These are phyloP conservation scores for Mycena rebaudengoi DNA, from an alignment of 768 basidiomycete species.

Conservation along the genomic window DNA sequence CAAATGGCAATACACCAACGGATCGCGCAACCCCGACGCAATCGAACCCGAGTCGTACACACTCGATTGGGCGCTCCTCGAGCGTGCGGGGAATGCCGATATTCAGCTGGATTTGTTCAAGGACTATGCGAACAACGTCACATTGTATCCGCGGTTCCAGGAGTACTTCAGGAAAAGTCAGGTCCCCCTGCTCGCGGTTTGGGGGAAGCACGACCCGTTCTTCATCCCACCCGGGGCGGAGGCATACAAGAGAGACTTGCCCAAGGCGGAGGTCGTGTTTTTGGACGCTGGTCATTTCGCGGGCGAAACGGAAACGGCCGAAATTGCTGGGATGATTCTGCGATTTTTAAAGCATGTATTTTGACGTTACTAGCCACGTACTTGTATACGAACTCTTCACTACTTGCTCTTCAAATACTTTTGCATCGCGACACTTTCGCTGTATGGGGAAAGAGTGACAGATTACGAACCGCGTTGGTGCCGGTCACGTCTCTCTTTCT, in stretches of 20 bases:
- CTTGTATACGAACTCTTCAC: too few relatives aligned
- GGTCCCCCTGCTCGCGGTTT: slow-evolving; percentile 53
- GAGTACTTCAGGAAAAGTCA: slow-evolving; percentile 48
- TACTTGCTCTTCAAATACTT: too few relatives aligned
- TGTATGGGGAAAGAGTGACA: too few relatives aligned
- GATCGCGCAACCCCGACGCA: slow-evolving; percentile 43
- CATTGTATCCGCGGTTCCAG: slow-evolving; percentile 54
- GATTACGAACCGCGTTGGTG: not conserved
- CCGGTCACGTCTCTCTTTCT: not conserved
- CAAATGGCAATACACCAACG: slow-evolving; percentile 49
- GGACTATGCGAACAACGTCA: slow-evolving; percentile 50
- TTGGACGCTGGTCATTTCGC: slow-evolving; percentile 58
- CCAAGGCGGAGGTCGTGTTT: slow-evolving; percentile 46
- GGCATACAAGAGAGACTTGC: slow-evolving; percentile 49
- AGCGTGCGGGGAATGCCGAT: slow-evolving; percentile 48
- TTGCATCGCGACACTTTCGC: too few relatives aligned
- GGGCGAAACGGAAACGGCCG: slow-evolving; percentile 49
- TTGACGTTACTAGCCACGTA: too few relatives aligned
- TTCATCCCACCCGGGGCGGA: slow-evolving; percentile 55
- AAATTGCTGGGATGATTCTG: slow-evolving; percentile 41
- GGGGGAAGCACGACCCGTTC: slow-evolving; percentile 56
- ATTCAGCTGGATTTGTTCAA: slow-evolving; percentile 53
- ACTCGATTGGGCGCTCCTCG: slow-evolving; percentile 52
- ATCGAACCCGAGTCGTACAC: slow-evolving; percentile 48
- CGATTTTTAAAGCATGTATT: slow-evolving; percentile 37